Conservation (phyloP, 2,329 filamentous ascomycete genomes). For the Dendryphion nanum region DNA sequence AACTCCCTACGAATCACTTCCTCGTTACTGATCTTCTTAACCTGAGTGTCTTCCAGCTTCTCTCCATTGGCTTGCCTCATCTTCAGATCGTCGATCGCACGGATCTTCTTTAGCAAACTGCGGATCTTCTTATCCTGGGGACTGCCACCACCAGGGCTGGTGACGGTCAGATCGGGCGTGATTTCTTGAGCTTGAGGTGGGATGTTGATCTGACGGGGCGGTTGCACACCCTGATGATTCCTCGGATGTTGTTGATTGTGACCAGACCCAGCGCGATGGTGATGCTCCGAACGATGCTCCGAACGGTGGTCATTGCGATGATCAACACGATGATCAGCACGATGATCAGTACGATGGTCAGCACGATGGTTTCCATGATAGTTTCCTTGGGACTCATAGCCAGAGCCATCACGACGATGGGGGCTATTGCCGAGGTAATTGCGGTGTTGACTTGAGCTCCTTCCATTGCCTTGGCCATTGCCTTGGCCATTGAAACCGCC, state of each 20-base stretch:
- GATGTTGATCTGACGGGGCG: conserved; percentile 25
- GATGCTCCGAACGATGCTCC: conserved; percentile 2
- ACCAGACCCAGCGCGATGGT: conserved; percentile 19
- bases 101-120: conserved; percentile 92
- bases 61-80: conserved; percentile 93
- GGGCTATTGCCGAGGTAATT: conserved; percentile 28
- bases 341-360: conserved; percentile 17
- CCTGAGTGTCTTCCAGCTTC: conserved; percentile 96
- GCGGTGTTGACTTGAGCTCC: conserved; percentile 33
- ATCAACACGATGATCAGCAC: conserved; percentile 24
- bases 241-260: conserved; percentile 12
- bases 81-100: conserved; percentile 96
- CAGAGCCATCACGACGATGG: conserved; percentile 25
- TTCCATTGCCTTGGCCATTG: conserved; percentile 9
- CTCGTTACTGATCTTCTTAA: conserved; percentile 97
- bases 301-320: conserved; percentile 16
- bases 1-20: conserved; percentile 80
- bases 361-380: conserved; percentile 7
- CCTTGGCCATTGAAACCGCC: conserved; percentile 22
- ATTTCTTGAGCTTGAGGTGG: conserved; percentile 16
- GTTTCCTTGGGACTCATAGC: conserved; percentile 22
- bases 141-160: conserved; percentile 56
- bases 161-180: conserved; percentile 53
- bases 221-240: conserved; percentile 10
- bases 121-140: conserved; percentile 94